Conservation (phyloP, 164 flowering plant species). For the Cinnamomum micranthum region DNA sequence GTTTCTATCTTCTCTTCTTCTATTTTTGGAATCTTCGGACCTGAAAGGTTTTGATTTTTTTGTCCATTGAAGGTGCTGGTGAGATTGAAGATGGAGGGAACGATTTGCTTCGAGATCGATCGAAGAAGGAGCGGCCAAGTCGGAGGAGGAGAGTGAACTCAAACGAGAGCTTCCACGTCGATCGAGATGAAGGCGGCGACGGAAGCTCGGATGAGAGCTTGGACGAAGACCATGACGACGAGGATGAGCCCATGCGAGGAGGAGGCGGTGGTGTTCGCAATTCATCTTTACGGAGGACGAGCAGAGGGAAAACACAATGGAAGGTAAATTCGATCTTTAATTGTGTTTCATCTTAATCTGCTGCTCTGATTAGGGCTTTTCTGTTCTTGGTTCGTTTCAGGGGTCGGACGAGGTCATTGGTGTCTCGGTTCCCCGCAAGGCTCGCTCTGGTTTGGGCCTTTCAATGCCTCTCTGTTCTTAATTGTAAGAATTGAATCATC, state of each 20-base stretch:
- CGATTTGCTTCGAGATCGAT: slow-evolving; percentile 8
- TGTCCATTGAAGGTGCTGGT: background rate
- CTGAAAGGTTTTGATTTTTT: background rate
- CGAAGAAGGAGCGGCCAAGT: slow-evolving; percentile 8
- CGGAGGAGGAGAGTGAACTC: slow-evolving; percentile 11
- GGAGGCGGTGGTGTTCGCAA: background rate
- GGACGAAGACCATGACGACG: slow-evolving; percentile 13
- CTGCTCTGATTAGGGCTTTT: background rate
- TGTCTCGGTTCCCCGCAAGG: slow-evolving; percentile 15
- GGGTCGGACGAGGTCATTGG: slow-evolving; percentile 15
- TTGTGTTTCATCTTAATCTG: background rate
- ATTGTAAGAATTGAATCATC: background rate
- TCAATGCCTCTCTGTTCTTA: background rate
- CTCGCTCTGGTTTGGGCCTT: slow-evolving; percentile 12
- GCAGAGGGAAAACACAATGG: slow-evolving; percentile 5
- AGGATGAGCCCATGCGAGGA: slow-evolving; percentile 6
- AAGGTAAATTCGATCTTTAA: slow-evolving; percentile 5
- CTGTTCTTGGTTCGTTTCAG: slow-evolving; percentile 3
- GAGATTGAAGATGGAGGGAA: slow-evolving; percentile 11
- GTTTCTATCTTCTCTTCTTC: background rate
- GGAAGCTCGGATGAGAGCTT: slow-evolving; percentile 15
- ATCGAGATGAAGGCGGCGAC: slow-evolving; percentile 1
- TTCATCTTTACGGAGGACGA: background rate
- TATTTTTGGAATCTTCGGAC: background rate
- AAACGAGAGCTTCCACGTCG: slow-evolving; percentile 9